A percentile compares a stretch with the other conserved stretches of the same genome.
phyloP scores from a whole-genome alignment of 371 early-diverging fungal genomes.

The Circinella umbellata region DNA sequence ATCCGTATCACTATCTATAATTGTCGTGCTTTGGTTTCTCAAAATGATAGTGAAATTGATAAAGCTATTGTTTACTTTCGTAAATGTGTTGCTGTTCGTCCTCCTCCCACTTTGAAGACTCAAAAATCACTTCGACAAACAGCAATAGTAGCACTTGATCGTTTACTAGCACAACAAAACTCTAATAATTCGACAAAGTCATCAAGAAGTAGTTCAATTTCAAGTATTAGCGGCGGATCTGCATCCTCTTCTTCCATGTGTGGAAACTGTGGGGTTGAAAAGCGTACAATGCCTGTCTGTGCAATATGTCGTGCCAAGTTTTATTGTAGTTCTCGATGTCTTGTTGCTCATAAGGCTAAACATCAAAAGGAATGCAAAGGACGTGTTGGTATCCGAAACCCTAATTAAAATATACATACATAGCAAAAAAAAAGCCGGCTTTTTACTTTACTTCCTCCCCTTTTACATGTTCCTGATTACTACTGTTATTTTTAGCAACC shows the following conservation, averaged over 20 bases:
- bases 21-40: conserved; percentile 41
- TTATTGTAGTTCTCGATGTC: conserved; percentile 43
- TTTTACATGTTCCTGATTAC: neutral
- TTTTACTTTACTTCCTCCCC: neutral
- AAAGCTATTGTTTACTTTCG: conserved; percentile 32
- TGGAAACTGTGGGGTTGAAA: conserved; percentile 46
- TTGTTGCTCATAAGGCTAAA: conserved; percentile 27
- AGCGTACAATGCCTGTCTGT: conserved; percentile 50
- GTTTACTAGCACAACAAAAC: neutral
- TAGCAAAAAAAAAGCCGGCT: neutral
- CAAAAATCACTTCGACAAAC: conserved; percentile 16
- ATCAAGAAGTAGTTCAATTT: conserved; percentile 2
- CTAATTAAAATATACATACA: neutral
- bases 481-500: too few relatives aligned
- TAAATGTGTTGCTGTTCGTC: conserved; percentile 22
- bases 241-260: conserved; percentile 23
- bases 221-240: conserved; percentile 1
- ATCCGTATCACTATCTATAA: conserved; percentile 47
- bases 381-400: neutral
- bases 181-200: neutral
- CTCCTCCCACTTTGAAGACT: conserved; percentile 7
- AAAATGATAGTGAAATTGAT: conserved; percentile 23
- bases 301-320: conserved; percentile 40
- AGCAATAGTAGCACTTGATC: conserved; percentile 4
- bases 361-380: conserved; percentile 19